phyloP scores from a whole-genome alignment of 208 protist genomes.

The Acanthamoeba royreba region DNA sequence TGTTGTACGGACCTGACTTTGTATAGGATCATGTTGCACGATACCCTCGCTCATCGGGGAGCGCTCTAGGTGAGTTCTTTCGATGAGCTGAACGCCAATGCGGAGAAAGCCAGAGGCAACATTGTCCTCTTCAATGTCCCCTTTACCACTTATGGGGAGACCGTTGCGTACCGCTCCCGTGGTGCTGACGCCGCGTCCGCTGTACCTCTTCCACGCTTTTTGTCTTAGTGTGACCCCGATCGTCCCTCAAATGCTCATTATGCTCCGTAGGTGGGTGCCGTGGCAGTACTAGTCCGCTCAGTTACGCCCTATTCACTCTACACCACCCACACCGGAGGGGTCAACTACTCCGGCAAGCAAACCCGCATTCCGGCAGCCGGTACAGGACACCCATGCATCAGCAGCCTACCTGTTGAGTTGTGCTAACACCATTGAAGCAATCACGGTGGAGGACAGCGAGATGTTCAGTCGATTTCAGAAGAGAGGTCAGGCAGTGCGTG shows the following conservation, averaged over 20 bases:
- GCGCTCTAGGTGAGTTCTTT: not conserved
- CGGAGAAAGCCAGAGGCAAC: not conserved
- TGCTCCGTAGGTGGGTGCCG: not conserved
- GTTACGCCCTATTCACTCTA: conserved; percentile 23
- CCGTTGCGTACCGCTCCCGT: not conserved
- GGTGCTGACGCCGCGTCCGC: not conserved
- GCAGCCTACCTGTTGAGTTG: not conserved
- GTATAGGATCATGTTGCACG: not conserved
- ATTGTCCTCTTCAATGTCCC: conserved; percentile 27
- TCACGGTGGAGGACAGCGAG: not conserved
- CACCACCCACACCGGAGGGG: not conserved
- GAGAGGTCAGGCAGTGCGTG: not conserved
- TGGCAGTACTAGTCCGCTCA: not conserved
- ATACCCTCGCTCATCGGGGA: not conserved
- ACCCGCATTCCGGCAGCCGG: not conserved
- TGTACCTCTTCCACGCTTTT: not conserved
- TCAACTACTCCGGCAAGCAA: not conserved
- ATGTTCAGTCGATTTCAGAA: not conserved
- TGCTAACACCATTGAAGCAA: not conserved
- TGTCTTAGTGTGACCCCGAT: not conserved
- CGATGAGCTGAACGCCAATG: not conserved
- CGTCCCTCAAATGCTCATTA: not conserved
- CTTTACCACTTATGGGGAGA: not conserved
- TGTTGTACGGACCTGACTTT: not conserved
- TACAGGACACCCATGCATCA: not conserved